Conservation (phyloP, 208 protist genomes). For the Entamoeba invadens region DNA sequence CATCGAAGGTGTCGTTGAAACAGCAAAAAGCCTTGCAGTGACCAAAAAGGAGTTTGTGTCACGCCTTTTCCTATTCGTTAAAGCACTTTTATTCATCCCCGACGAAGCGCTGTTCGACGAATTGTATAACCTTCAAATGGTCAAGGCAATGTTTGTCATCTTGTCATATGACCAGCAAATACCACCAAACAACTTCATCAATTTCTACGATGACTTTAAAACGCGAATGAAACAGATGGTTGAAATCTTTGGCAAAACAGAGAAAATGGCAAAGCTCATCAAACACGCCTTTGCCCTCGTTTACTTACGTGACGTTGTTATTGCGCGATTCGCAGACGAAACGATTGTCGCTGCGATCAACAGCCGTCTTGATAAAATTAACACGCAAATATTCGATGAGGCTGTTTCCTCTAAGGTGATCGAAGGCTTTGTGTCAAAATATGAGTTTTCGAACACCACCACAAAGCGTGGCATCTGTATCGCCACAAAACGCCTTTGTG, state of each 20-base stretch:
- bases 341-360: neutral
- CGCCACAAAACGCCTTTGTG: neutral
- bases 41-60: neutral
- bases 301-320: neutral
- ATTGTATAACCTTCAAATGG: neutral
- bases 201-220: neutral
- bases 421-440: neutral
- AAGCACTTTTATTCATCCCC: neutral
- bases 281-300: neutral
- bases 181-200: neutral
- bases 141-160: neutral
- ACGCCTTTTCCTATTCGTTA: neutral
- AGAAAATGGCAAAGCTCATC: neutral
- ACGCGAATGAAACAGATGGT: neutral
- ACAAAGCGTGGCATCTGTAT: neutral
- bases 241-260: neutral
- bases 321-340: neutral
- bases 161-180: neutral
- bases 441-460: neutral
- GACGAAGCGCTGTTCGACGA: neutral
- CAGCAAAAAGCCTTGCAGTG: neutral
- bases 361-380: neutral
- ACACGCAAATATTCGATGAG: neutral
- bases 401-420: neutral
- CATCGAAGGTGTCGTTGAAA: neutral